phyloP scores from a whole-genome alignment of 805 yeast genomes.

The Wickerhamomyces bisporus region DNA sequence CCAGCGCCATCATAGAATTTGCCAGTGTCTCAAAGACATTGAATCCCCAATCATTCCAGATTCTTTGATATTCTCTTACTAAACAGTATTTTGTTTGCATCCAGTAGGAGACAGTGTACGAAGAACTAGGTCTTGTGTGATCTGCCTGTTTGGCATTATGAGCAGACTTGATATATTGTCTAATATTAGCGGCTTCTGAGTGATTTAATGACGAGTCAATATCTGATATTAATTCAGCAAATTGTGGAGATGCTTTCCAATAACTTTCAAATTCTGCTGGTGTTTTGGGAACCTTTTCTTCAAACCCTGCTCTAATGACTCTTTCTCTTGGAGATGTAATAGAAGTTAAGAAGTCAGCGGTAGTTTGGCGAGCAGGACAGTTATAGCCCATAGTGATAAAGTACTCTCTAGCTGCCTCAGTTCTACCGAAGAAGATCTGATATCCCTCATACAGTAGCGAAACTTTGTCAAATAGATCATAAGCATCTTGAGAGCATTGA shows the following conservation, averaged over 20 bases:
- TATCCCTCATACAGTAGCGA: conserved; percentile 46
- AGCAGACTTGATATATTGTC: conserved; percentile 30
- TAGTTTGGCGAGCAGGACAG: conserved; percentile 49
- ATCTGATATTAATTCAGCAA: conserved; percentile 31
- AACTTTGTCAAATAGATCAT: conserved; percentile 46
- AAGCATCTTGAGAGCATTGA: conserved; percentile 47
- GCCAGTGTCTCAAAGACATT: conserved; percentile 38
- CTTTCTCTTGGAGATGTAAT: conserved; percentile 49
- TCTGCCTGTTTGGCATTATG: conserved; percentile 46
- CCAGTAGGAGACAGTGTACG: conserved; percentile 42
- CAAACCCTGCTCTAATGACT: conserved; percentile 33
- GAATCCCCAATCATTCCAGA: conserved; percentile 41
- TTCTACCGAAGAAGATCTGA: conserved; percentile 45
- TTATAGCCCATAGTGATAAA: conserved; percentile 47
- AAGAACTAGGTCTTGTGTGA: conserved; percentile 37
- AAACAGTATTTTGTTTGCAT: conserved; percentile 45
- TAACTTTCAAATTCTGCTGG: conserved; percentile 41
- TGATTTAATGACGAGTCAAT: conserved; percentile 31
- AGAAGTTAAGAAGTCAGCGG: conserved; percentile 51
- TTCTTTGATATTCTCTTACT: conserved; percentile 41
- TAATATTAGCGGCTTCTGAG: conserved; percentile 6
- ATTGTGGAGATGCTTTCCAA: conserved; percentile 41
- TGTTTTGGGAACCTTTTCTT: conserved; percentile 44
- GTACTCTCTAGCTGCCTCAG: conserved; percentile 37
- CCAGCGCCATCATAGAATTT: conserved; percentile 46